Conservation (phyloP, 345 rosid species). For the Hypericum androsaemum region DNA sequence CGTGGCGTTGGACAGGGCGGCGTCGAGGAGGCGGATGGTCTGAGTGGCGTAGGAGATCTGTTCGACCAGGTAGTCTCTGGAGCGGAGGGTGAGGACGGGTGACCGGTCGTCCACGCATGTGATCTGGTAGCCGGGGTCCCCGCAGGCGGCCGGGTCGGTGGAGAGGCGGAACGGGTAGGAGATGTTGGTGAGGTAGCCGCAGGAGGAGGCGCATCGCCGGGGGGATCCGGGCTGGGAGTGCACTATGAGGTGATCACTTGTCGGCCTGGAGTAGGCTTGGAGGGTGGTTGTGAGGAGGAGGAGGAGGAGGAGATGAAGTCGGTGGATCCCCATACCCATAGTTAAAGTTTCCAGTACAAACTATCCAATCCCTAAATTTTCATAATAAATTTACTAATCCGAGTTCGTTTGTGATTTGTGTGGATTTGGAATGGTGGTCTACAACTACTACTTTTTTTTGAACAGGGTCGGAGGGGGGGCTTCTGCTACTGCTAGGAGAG, state of each 20-base stretch:
- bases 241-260: too few species aligned
- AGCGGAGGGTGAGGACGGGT: slow-evolving; percentile 13
- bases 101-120: slow-evolving; percentile 23
- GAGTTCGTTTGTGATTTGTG: too few species aligned
- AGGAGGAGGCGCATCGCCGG: slow-evolving; percentile 28
- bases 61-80: slow-evolving; percentile 23
- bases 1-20: slow-evolving; percentile 23
- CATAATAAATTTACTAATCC: too few species aligned
- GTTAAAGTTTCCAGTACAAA: too few species aligned
- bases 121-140: slow-evolving; percentile 18
- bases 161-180: slow-evolving; percentile 27
- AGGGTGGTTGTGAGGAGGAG: not conserved
- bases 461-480: too few species aligned
- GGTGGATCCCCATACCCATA: too few species aligned
- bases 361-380: too few species aligned
- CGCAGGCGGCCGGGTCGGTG: slow-evolving; percentile 20
- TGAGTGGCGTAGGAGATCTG: slow-evolving; percentile 17
- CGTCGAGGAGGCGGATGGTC: slow-evolving; percentile 24
- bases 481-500: too few species aligned
- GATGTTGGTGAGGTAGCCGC: slow-evolving; percentile 31
- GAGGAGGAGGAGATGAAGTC: slow-evolving; percentile 9
- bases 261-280: slow-evolving; percentile 6
- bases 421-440: too few species aligned
- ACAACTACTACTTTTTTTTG: too few species aligned
- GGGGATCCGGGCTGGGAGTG: not conserved